These are phyloP conservation scores for Blattamonas nauphoetae DNA, from an alignment of 78 protist genomes.

Conservation along the genomic window DNA sequence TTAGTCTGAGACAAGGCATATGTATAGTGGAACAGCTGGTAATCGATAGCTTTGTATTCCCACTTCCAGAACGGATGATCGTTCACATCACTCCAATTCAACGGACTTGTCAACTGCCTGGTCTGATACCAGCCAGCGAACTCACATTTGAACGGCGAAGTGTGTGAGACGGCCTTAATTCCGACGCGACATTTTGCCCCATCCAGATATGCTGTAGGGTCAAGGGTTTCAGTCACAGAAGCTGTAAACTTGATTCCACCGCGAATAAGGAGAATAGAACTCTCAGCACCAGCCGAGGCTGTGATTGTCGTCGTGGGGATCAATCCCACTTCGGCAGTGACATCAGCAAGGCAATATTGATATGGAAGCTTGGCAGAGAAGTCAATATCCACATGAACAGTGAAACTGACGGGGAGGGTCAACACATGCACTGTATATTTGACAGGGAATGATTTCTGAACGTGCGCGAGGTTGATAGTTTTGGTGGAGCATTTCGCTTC, in stretches of 20 bases:
- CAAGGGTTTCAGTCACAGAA: background rate
- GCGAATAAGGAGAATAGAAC: background rate
- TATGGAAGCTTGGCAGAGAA: background rate
- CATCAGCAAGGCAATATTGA: background rate
- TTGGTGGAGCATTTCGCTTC: background rate
- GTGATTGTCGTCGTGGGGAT: background rate
- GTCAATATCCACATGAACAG: background rate
- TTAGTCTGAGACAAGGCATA: too few species aligned
- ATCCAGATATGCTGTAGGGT: background rate
- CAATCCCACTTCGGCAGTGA: background rate
- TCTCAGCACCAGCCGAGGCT: background rate
- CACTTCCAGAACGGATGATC: background rate
- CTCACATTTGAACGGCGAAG: background rate
- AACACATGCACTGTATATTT: background rate
- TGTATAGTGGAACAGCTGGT: background rate
- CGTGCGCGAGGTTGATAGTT: background rate
- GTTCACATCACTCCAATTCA: background rate
- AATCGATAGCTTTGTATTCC: background rate
- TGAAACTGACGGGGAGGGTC: background rate
- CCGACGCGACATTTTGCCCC: background rate
- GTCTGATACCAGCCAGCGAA: background rate
- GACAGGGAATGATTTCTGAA: background rate
- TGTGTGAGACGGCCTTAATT: background rate
- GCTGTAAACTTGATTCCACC: background rate
- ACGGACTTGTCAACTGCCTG: background rate